phyloP scores from a whole-genome alignment of 2,329 filamentous ascomycete species.

The Amesomyces nigricolor region DNA sequence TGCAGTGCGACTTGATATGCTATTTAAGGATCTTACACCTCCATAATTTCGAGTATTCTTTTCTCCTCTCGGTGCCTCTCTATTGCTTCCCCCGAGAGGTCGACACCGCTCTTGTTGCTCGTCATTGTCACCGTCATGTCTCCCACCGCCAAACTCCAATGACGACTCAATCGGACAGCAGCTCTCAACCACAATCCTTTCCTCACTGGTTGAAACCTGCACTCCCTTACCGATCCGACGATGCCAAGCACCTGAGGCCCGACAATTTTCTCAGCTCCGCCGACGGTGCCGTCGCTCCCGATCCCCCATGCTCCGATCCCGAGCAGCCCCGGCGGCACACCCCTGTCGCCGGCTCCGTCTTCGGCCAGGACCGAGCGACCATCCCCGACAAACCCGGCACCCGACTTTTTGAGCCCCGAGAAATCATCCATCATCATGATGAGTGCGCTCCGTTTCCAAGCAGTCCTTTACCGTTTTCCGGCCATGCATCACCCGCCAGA shows the following conservation, averaged over 20 bases:
- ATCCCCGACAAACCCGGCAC: neutral
- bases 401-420: conserved; percentile 9
- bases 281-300: neutral
- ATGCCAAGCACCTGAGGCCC: neutral
- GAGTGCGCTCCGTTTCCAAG: conserved; percentile 10
- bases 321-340: neutral
- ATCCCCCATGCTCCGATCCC: neutral
- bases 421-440: neutral
- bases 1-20: neutral
- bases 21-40: neutral
- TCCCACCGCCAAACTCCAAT: too few relatives aligned
- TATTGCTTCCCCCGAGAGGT: too few relatives aligned
- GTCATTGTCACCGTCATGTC: too few relatives aligned
- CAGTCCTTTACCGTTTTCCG: neutral
- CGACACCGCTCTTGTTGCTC: too few relatives aligned
- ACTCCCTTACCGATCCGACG: neutral
- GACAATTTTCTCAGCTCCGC: conserved; percentile 14
- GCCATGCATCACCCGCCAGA: neutral
- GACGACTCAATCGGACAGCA: neutral
- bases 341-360: neutral
- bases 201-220: too few relatives aligned
- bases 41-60: too few relatives aligned
- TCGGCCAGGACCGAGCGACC: neutral
- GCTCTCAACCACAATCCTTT: neutral
- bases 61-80: conserved; percentile 1